Percentiles rank a stretch among this genome's conserved stretches.
These are phyloP conservation scores for Dryadomyces quercivorus DNA, from an alignment of 2,329 filamentous ascomycete genomes.

Conservation along the genomic window DNA sequence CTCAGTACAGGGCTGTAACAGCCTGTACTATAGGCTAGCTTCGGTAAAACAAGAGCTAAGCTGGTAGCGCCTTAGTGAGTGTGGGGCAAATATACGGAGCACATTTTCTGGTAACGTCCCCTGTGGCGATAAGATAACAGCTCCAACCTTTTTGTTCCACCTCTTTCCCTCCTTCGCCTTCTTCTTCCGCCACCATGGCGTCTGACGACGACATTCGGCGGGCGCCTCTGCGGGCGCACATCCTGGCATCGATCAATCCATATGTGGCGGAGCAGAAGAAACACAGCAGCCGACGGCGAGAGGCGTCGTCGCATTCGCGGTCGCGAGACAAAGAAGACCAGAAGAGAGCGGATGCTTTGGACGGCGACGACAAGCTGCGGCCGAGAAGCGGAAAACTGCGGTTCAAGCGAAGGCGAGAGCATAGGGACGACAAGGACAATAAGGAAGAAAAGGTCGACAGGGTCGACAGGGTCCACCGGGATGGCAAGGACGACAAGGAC, in stretches of 20 bases:
- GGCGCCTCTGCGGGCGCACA: constrained; percentile 29
- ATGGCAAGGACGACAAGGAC: neutral
- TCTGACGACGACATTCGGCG: constrained; percentile 1
- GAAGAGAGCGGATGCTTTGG: neutral
- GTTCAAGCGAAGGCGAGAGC: neutral
- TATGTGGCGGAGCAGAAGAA: constrained; percentile 8
- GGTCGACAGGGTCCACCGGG: neutral
- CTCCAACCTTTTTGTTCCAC: neutral
- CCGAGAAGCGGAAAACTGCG: constrained; percentile 1
- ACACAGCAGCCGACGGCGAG: neutral
- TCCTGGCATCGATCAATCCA: constrained; percentile 36
- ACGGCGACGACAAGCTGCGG: neutral
- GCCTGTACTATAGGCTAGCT: too few species aligned
- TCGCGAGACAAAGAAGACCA: neutral
- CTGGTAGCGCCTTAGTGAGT: too few species aligned
- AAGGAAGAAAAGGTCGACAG: neutral
- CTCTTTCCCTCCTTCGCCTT: neutral
- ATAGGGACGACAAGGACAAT: neutral
- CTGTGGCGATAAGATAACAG: neutral
- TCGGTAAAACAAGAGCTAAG: too few species aligned
- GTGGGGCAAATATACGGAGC: too few species aligned
- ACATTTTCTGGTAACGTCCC: neutral
- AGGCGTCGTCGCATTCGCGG: neutral
- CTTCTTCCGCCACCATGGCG: neutral
- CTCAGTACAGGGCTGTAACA: too few species aligned